Conservation (phyloP, 1,284 basidiomycete genomes). For the Calocybe gambosa region DNA sequence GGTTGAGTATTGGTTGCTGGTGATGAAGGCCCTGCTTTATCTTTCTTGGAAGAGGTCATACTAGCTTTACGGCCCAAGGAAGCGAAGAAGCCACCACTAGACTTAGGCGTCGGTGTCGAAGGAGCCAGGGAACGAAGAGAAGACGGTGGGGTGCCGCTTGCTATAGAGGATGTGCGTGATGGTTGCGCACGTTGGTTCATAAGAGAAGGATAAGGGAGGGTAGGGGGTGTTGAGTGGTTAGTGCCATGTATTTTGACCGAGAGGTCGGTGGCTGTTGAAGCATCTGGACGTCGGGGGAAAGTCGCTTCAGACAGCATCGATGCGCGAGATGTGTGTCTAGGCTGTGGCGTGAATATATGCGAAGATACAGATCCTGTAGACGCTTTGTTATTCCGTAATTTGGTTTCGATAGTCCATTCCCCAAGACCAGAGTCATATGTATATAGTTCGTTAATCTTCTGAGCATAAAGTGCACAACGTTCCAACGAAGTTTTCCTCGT, state of each 20-base stretch:
- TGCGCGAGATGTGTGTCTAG: conserved; percentile 59
- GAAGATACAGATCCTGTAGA: conserved; percentile 14
- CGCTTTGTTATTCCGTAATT: conserved; percentile 42
- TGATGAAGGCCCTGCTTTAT: conserved; percentile 31
- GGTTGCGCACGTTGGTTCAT: conserved; percentile 27
- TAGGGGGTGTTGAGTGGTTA: conserved; percentile 49
- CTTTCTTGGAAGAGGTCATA: conserved; percentile 26
- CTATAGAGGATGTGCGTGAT: conserved; percentile 26
- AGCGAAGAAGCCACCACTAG: conserved; percentile 59
- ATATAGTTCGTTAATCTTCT: conserved; percentile 80
- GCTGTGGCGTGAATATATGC: conserved; percentile 36
- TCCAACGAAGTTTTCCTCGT: conserved; percentile 59
- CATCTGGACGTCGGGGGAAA: conserved; percentile 72
- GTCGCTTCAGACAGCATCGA: conserved; percentile 71
- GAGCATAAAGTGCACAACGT: conserved; percentile 71
- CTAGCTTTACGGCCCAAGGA: conserved; percentile 70
- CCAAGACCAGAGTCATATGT: conserved; percentile 72
- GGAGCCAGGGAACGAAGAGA: conserved; percentile 33
- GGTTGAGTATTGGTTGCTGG: conserved; percentile 25
- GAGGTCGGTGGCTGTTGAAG: conserved; percentile 70
- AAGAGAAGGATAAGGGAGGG: conserved; percentile 68
- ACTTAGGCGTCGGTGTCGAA: conserved; percentile 33
- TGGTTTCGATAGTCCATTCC: conserved; percentile 66
- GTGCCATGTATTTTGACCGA: conserved; percentile 37
- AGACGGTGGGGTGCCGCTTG: conserved; percentile 27